Percentiles rank a stretch among this genome's conserved stretches.
Evolutionary conservation across 2,329 filamentous ascomycete species (phyloP).

Genomic region (Eutypa lata): DNA sequence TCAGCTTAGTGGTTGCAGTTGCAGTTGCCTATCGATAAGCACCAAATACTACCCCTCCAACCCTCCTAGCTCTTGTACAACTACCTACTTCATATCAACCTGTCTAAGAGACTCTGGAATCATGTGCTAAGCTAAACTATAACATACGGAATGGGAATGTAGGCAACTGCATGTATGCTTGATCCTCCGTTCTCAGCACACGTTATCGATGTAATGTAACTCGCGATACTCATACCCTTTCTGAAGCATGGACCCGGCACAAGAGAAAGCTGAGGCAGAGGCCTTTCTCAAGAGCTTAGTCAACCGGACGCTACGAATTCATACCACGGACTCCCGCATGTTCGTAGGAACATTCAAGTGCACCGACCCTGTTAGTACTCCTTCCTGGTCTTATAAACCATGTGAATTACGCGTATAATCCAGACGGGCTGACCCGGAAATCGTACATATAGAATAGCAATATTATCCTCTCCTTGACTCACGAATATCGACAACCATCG

Average conservation of each 20-base stretch:
- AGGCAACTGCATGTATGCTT: too few species aligned
- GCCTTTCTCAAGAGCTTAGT: slow-evolving; percentile 64
- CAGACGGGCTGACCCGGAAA: slow-evolving; percentile 1
- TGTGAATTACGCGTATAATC: background rate
- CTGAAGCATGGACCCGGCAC: slow-evolving; percentile 12
- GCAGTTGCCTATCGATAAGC: background rate
- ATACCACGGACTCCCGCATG: slow-evolving; percentile 78
- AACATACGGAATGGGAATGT: too few species aligned
- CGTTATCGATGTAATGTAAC: slow-evolving; percentile 7
- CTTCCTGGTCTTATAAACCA: background rate
- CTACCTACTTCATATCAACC: too few species aligned
- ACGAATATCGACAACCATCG: slow-evolving; percentile 83
- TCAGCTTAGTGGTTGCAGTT: too few species aligned
- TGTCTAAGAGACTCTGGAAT: too few species aligned
- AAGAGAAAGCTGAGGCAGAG: slow-evolving; percentile 49
- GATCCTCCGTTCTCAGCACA: background rate
- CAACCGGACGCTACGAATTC: slow-evolving; percentile 74
- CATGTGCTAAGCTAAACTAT: too few species aligned
- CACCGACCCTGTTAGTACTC: slow-evolving; percentile 73
- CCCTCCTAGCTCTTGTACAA: too few species aligned
- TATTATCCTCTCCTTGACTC: slow-evolving; percentile 78
- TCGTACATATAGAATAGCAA: slow-evolving; percentile 68
- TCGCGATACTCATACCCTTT: background rate
- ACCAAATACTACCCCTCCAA: background rate
- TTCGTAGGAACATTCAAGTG: slow-evolving; percentile 93